A percentile compares a stretch with the other conserved stretches of the same genome.
phyloP scores from a whole-genome alignment of 2,329 filamentous ascomycete species.

The Hypoxylon sp. region DNA sequence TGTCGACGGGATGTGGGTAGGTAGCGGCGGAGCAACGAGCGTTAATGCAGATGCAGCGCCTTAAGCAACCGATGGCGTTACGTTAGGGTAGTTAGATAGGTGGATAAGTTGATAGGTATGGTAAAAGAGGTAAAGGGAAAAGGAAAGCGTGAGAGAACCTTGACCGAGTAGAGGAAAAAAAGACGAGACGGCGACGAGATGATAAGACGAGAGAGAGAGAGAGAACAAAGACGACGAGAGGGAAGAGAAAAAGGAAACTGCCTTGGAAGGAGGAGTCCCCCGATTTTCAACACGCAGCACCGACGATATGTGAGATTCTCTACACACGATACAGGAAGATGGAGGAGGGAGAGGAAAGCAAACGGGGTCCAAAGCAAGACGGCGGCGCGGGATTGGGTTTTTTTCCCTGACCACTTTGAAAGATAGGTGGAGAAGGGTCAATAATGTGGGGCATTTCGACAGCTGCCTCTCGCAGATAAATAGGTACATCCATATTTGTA shows the following conservation, averaged over 20 bases:
- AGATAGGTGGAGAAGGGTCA: conserved; percentile 35
- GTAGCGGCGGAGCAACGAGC: conserved; percentile 35
- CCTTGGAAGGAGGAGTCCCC: conserved; percentile 52
- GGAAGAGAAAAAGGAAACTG: conserved; percentile 53
- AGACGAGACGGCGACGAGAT: conserved; percentile 40
- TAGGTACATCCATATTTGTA: no score
- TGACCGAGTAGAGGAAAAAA: conserved; percentile 38
- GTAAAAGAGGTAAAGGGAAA: conserved; percentile 15
- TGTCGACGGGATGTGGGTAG: conserved; percentile 23
- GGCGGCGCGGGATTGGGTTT: conserved; percentile 36
- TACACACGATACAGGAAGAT: conserved; percentile 47
- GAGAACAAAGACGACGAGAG: conserved; percentile 48
- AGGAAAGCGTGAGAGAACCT: conserved; percentile 36
- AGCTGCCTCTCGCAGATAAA: no score
- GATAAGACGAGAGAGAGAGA: no score
- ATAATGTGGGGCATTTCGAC: no score
- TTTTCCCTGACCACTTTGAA: conserved; percentile 35
- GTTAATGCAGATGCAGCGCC: conserved; percentile 33
- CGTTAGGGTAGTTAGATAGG: no score
- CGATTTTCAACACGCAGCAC: conserved; percentile 50
- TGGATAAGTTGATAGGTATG: no score
- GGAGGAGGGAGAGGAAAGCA: conserved; percentile 44
- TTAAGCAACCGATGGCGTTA: conserved; percentile 33
- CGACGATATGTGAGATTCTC: conserved; percentile 50
- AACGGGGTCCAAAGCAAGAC: conserved; percentile 40